Evolutionary conservation across 2,329 filamentous ascomycete species (phyloP).

Genomic region (Phyllosticta citribraziliensis): DNA sequence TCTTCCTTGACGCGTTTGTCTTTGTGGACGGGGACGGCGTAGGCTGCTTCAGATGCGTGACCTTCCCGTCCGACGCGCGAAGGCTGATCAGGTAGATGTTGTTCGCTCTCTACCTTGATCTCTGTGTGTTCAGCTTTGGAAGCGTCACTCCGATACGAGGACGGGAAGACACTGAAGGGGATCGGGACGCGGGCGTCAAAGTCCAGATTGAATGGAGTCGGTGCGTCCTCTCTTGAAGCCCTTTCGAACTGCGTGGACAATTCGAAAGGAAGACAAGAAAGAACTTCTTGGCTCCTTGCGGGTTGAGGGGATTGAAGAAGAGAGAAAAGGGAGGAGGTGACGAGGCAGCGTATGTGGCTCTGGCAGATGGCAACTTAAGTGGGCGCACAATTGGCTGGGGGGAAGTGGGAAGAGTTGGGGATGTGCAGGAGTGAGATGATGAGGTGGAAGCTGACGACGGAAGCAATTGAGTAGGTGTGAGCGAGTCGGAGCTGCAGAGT

Average conservation of each 20-base stretch:
- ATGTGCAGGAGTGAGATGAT: constrained; percentile 22
- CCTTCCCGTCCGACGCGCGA: constrained; percentile 96
- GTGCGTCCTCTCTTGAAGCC: constrained; percentile 63
- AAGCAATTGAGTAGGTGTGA: constrained; percentile 24
- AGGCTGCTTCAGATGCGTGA: constrained; percentile 48
- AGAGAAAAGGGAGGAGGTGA: constrained; percentile 13
- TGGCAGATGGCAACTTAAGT: constrained; percentile 14
- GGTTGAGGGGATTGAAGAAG: constrained; percentile 19
- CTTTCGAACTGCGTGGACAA: constrained; percentile 44
- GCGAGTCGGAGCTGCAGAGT: constrained; percentile 16
- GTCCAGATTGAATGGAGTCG: constrained; percentile 94
- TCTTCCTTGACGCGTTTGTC: constrained; percentile 69
- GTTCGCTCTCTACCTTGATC: constrained; percentile 81
- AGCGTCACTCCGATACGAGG: constrained; percentile 78
- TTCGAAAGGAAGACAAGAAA: constrained; percentile 61
- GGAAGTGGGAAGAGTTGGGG: constrained; percentile 22
- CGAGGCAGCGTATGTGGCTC: constrained; percentile 4
- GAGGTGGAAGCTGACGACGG: constrained; percentile 17
- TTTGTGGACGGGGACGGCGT: constrained; percentile 36
- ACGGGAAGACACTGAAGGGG: constrained; percentile 99
- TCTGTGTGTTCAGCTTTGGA: constrained; percentile 50
- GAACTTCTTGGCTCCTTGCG: constrained; percentile 36
- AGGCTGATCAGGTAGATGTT: constrained; percentile 61
- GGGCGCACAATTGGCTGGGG: constrained; percentile 29
- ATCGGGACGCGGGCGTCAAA: constrained; percentile 99